Evolutionary conservation across 2,329 filamentous ascomycete genomes (phyloP).

Genomic region (Colletotrichum spaethianum): DNA sequence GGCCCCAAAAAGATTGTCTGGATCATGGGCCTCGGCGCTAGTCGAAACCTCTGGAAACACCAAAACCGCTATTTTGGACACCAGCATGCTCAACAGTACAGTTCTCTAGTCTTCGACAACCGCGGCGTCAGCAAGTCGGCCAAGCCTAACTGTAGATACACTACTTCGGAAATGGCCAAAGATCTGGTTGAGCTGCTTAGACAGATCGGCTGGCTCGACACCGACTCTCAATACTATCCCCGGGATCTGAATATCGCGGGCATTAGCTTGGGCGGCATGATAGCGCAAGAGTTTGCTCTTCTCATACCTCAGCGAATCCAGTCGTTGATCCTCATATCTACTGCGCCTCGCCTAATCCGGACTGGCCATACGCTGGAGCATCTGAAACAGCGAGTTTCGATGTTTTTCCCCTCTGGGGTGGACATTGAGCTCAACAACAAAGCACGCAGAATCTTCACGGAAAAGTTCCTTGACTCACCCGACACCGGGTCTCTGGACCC

Average conservation of each 20-base stretch:
- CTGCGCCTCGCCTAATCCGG: conserved; percentile 25
- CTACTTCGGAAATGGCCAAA: conserved; percentile 79
- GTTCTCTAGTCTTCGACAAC: conserved; percentile 76
- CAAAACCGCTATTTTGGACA: conserved; percentile 79
- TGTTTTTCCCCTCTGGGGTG: conserved; percentile 17
- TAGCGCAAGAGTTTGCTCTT: conserved; percentile 74
- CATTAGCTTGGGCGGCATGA: conserved; percentile 82
- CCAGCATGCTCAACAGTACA: conserved; percentile 69
- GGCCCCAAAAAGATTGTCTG: conserved; percentile 24
- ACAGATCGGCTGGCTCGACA: conserved; percentile 69
- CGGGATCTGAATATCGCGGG: conserved; percentile 72
- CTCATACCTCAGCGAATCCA: conserved; percentile 46
- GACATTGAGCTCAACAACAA: conserved; percentile 23
- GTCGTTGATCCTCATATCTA: conserved; percentile 24
- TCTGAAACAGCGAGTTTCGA: conserved; percentile 9
- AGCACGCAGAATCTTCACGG: conserved; percentile 23
- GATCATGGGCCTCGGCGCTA: conserved; percentile 35
- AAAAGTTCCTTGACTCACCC: conserved; percentile 1
- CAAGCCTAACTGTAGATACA: conserved; percentile 76
- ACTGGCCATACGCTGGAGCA: conserved; percentile 17
- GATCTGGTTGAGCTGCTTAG: conserved; percentile 73
- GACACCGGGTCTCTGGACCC: conserved; percentile 24
- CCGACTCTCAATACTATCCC: conserved; percentile 41
- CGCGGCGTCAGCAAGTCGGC: conserved; percentile 77
- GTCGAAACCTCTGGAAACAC: conserved; percentile 56